phyloP scores from a whole-genome alignment of 371 early-diverging fungal genomes.

The Lichtheimia corymbifera region DNA sequence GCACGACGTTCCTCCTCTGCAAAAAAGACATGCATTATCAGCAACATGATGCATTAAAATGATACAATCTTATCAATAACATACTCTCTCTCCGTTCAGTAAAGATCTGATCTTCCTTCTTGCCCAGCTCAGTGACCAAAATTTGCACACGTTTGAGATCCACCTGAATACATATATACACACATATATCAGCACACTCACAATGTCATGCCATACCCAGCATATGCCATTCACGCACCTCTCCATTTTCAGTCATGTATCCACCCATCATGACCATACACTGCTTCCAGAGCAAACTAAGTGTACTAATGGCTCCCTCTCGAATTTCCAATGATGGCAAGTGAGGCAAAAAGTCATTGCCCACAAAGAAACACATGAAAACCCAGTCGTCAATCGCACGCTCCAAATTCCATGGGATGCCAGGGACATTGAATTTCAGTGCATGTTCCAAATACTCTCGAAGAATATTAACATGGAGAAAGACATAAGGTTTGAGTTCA shows the following conservation, averaged over 20 bases:
- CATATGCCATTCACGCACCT: slow-evolving; percentile 27
- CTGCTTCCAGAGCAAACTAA: slow-evolving; percentile 88
- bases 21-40: slow-evolving; percentile 1
- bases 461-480: slow-evolving; percentile 85
- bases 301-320: slow-evolving; percentile 94
- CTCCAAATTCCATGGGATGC: slow-evolving; percentile 82
- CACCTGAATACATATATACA: slow-evolving; percentile 35
- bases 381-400: slow-evolving; percentile 99
- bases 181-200: background rate
- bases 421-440: slow-evolving; percentile 65
- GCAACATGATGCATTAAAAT: background rate
- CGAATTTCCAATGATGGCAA: slow-evolving; percentile 97
- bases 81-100: slow-evolving; percentile 71
- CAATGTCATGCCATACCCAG: background rate
- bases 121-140: slow-evolving; percentile 80
- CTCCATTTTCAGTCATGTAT: slow-evolving; percentile 87
- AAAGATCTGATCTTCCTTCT: slow-evolving; percentile 87
- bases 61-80: slow-evolving; percentile 9
- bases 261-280: slow-evolving; percentile 74
- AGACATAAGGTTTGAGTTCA: slow-evolving; percentile 82
- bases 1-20: slow-evolving; percentile 44
- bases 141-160: slow-evolving; percentile 78
- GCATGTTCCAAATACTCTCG: slow-evolving; percentile 94
- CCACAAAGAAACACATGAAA: slow-evolving; percentile 98
- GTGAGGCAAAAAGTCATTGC: slow-evolving; percentile 99